Evolutionary conservation across 2,329 filamentous ascomycete genomes (phyloP).

Genomic region (Emergomyces pasteurianus): DNA sequence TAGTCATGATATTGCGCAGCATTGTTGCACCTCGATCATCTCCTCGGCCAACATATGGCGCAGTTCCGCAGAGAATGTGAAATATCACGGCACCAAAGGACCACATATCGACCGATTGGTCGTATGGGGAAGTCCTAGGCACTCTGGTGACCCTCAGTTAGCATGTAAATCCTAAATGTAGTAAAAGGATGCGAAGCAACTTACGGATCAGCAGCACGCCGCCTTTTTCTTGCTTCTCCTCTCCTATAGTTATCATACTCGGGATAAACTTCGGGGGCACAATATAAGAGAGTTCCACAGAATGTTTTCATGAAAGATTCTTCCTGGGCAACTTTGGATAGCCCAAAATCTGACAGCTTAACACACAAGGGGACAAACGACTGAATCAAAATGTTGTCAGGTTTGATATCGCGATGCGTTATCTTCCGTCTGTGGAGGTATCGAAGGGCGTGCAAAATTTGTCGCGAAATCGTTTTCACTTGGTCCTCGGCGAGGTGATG

Average conservation of each 20-base stretch:
- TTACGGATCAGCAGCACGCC: constrained; percentile 41
- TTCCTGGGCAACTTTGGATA: constrained; percentile 87
- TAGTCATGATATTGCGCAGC: constrained; percentile 71
- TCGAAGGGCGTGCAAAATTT: constrained; percentile 64
- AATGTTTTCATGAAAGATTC: constrained; percentile 93
- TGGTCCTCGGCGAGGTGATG: constrained; percentile 54
- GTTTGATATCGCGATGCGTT: constrained; percentile 97
- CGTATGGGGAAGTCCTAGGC: constrained; percentile 54
- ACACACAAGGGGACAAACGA: constrained; percentile 62
- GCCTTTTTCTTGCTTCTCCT: constrained; percentile 49
- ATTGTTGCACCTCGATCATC: constrained; percentile 69
- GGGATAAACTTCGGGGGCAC: constrained; percentile 90
- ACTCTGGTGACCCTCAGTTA: constrained; percentile 24
- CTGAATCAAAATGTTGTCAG: constrained; percentile 87
- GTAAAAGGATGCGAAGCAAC: constrained; percentile 10
- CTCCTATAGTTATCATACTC: constrained; percentile 58
- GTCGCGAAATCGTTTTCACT: constrained; percentile 56
- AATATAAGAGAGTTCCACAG: constrained; percentile 90
- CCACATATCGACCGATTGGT: constrained; percentile 90
- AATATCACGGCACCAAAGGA: constrained; percentile 88
- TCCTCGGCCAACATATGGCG: constrained; percentile 68
- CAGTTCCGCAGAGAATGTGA: constrained; percentile 64
- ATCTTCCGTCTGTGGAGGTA: constrained; percentile 84
- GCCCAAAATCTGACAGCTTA: constrained; percentile 90
- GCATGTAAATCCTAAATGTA: constrained; percentile 10